These are phyloP conservation scores for Stagonosporopsis chrysanthemi DNA, from an alignment of 2,329 filamentous ascomycete genomes.

Conservation along the genomic window DNA sequence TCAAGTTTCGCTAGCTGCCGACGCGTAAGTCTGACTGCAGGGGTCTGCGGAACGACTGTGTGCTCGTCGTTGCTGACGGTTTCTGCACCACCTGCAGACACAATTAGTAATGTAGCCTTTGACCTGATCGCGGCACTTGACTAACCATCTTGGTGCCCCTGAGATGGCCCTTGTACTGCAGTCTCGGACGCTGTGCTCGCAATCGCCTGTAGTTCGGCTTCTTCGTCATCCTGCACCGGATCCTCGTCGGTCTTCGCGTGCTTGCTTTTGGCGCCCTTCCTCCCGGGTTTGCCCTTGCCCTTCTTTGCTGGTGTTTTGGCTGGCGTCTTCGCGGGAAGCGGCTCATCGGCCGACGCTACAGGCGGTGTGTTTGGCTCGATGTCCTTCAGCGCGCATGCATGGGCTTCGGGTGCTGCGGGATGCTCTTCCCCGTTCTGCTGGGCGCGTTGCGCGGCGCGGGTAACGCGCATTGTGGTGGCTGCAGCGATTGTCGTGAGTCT, in stretches of 20 bases:
- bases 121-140: not conserved
- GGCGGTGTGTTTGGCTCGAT: conserved; percentile 48
- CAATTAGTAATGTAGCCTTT: conserved; percentile 26
- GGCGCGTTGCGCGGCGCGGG: conserved; percentile 53
- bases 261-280: conserved; percentile 42
- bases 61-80: conserved; percentile 29
- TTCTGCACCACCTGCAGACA: conserved; percentile 29
- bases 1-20: conserved; percentile 47
- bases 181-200: conserved; percentile 30
- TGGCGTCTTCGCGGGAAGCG: conserved; percentile 24
- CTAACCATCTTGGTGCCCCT: conserved; percentile 30
- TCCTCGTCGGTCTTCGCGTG: conserved; percentile 40
- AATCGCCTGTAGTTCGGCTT: conserved; percentile 33
- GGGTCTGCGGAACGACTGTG: conserved; percentile 36
- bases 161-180: conserved; percentile 30
- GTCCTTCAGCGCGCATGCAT: conserved; percentile 49
- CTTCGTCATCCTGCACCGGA: conserved; percentile 26
- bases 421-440: conserved; percentile 50
- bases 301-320: conserved; percentile 45
- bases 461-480: conserved; percentile 51
- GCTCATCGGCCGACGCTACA: conserved; percentile 28
- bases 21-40: conserved; percentile 43
- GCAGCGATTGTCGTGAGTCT: not conserved
- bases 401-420: conserved; percentile 38
- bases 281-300: conserved; percentile 39